Conservation (phyloP, 2,329 filamentous ascomycete species). For the Dothideomycetes sp. region DNA sequence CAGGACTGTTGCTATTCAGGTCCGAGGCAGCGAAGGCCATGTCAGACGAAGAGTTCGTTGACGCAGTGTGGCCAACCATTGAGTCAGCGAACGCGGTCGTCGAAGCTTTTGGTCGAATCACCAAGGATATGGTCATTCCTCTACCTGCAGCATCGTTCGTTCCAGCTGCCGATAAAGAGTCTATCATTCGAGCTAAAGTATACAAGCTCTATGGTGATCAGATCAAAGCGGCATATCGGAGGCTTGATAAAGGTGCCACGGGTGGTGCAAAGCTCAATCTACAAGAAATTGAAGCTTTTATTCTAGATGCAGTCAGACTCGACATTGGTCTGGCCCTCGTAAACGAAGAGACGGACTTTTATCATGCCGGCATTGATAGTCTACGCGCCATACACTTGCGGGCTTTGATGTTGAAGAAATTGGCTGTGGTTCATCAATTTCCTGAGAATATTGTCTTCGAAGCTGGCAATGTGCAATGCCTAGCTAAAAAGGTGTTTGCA, state of each 20-base stretch:
- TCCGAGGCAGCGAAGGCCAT: constrained; percentile 33
- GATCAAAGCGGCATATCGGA: constrained; percentile 35
- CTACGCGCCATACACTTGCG: constrained; percentile 47
- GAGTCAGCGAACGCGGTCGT: constrained; percentile 38
- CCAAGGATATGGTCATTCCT: constrained; percentile 41
- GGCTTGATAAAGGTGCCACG: constrained; percentile 12
- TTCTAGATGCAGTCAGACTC: constrained; percentile 19
- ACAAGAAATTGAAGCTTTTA: constrained; percentile 21
- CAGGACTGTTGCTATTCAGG: constrained; percentile 42
- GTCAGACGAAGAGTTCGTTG: constrained; percentile 34
- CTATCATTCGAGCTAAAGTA: constrained; percentile 40
- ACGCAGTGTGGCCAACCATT: constrained; percentile 38
- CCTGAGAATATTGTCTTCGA: constrained; percentile 51
- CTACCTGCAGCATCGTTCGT: constrained; percentile 34
- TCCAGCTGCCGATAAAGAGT: constrained; percentile 45
- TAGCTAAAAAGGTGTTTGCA: constrained; percentile 34
- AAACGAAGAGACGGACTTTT: constrained; percentile 41
- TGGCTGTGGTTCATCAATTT: constrained; percentile 35
- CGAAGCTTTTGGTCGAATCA: constrained; percentile 43
- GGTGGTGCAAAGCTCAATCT: constrained; percentile 12
- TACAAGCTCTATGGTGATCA: constrained; percentile 37
- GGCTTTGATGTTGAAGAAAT: constrained; percentile 37
- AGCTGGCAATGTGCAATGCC: constrained; percentile 35
- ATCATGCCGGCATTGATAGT: constrained; percentile 45
- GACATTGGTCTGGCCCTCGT: constrained; percentile 15